phyloP scores from a whole-genome alignment of 352 stramenopile genomes.

The Pythium biforme region DNA sequence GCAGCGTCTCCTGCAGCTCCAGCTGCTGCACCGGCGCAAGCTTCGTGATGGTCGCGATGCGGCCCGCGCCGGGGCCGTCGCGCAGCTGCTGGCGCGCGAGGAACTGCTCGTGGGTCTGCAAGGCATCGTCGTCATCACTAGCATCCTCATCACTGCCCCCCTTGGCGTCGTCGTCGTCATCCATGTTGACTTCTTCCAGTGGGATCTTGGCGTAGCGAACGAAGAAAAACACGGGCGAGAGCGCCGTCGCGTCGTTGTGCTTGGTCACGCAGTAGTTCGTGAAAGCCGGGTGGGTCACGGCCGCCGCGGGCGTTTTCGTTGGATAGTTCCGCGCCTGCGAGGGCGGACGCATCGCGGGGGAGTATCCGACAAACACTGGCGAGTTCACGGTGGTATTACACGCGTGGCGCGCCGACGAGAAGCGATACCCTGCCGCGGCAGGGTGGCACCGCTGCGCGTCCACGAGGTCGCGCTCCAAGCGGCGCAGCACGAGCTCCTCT shows the following conservation, averaged over 20 bases:
- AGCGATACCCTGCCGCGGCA: constrained; percentile 52
- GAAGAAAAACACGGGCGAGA: constrained; percentile 75
- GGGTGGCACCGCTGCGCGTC: constrained; percentile 51
- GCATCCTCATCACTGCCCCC: constrained; percentile 28
- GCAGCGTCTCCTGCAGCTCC: constrained; percentile 36
- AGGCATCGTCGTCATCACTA: constrained; percentile 17
- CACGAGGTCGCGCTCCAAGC: constrained; percentile 62
- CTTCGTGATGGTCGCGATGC: constrained; percentile 21
- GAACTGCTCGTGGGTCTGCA: constrained; percentile 25
- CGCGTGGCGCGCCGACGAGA: constrained; percentile 16
- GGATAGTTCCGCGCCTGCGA: constrained; percentile 28
- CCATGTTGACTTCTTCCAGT: constrained; percentile 44
- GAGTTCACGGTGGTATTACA: constrained; percentile 26
- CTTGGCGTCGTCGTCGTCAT: constrained; percentile 13
- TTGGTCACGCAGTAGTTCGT: constrained; percentile 49
- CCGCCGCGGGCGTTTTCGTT: constrained; percentile 11
- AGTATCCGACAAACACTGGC: constrained; percentile 59
- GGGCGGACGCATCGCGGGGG: constrained; percentile 40
- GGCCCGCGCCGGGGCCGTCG: neutral
- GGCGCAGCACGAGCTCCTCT: constrained; percentile 64
- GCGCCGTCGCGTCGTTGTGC: constrained; percentile 33
- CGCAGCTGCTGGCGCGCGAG: constrained; percentile 23
- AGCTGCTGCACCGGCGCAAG: constrained; percentile 29
- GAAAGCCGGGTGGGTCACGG: constrained; percentile 55
- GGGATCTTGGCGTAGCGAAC: constrained; percentile 56